A percentile compares a stretch with the other conserved stretches of the same genome.
phyloP scores from a whole-genome alignment of 2,329 filamentous ascomycete genomes.

The Colletotrichum incanum region DNA sequence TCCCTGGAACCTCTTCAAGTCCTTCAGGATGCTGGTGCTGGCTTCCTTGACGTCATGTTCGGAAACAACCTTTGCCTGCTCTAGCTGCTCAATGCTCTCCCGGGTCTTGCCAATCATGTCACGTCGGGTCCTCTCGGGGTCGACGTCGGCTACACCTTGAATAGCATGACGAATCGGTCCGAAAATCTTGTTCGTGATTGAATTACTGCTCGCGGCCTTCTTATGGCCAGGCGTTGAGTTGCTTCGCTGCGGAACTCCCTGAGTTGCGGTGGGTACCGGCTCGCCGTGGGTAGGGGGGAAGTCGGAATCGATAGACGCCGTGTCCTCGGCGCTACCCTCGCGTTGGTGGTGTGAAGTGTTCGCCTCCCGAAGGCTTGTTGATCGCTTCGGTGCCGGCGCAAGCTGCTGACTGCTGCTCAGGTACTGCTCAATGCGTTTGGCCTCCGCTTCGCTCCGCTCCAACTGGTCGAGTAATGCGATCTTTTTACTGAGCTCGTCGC shows the following conservation, averaged over 20 bases:
- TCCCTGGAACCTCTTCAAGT: constrained; percentile 91
- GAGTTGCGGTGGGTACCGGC: constrained; percentile 79
- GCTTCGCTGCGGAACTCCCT: constrained; percentile 75
- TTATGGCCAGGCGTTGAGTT: constrained; percentile 71
- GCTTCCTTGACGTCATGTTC: constrained; percentile 95
- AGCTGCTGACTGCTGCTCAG: constrained; percentile 81
- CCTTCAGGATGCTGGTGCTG: constrained; percentile 87
- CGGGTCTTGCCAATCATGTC: constrained; percentile 97
- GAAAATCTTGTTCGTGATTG: constrained; percentile 94
- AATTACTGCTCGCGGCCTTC: constrained; percentile 88
- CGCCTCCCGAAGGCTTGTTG: constrained; percentile 71
- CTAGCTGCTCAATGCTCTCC: constrained; percentile 87
- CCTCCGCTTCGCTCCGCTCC: constrained; percentile 94
- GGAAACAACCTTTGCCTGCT: constrained; percentile 90
- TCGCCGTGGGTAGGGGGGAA: constrained; percentile 93
- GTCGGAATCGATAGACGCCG: constrained; percentile 94
- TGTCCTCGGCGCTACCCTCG: constrained; percentile 78
- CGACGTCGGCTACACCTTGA: constrained; percentile 95
- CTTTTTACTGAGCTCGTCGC: constrained; percentile 93
- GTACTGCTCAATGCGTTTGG: constrained; percentile 93
- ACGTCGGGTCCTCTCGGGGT: constrained; percentile 91
- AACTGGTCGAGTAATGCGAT: constrained; percentile 84
- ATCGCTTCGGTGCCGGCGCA: constrained; percentile 75
- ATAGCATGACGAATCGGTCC: constrained; percentile 95
- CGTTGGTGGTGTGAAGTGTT: constrained; percentile 62